Percentiles rank a stretch among this genome's conserved stretches.
phyloP scores from a whole-genome alignment of 371 early-diverging fungal species.

The Actinomortierella wolfii region DNA sequence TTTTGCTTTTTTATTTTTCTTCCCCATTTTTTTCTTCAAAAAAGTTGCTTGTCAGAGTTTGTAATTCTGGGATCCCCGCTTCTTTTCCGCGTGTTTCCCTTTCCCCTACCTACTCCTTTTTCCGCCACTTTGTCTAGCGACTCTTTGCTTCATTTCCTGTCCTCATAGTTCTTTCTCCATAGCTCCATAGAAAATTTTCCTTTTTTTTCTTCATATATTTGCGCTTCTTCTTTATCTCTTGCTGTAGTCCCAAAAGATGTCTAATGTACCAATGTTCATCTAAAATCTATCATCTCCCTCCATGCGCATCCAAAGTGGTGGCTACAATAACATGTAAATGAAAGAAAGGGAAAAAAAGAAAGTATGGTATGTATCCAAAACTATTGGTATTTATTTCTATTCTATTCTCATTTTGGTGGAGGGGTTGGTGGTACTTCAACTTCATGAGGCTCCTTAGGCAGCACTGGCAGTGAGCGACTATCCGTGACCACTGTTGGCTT shows the following conservation, averaged over 20 bases:
- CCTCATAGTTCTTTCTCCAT: background rate
- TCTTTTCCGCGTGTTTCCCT: constrained; percentile 13
- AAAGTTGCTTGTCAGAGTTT: background rate
- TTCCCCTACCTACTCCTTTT: constrained; percentile 6
- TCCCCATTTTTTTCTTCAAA: background rate
- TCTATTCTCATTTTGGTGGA: constrained; percentile 17
- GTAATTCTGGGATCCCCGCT: background rate
- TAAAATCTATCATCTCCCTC: constrained; percentile 70
- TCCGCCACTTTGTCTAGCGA: background rate
- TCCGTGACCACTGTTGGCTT: too few relatives aligned
- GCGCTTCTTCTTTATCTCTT: background rate
- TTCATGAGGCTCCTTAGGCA: constrained; percentile 1
- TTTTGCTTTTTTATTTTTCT: background rate
- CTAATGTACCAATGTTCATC: constrained; percentile 85
- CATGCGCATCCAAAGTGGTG: too few relatives aligned
- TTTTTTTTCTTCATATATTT: background rate
- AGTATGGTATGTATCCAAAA: background rate
- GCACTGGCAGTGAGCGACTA: background rate
- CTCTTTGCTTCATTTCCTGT: background rate
- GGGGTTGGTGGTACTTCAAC: constrained; percentile 31
- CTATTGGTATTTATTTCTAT: background rate
- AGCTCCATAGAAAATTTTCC: background rate
- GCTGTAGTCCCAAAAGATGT: constrained; percentile 84
- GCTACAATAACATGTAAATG: too few relatives aligned
- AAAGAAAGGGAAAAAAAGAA: constrained; percentile 23